phyloP scores from a whole-genome alignment of 2,329 filamentous ascomycete species.

The Aureobasidium subglaciale region DNA sequence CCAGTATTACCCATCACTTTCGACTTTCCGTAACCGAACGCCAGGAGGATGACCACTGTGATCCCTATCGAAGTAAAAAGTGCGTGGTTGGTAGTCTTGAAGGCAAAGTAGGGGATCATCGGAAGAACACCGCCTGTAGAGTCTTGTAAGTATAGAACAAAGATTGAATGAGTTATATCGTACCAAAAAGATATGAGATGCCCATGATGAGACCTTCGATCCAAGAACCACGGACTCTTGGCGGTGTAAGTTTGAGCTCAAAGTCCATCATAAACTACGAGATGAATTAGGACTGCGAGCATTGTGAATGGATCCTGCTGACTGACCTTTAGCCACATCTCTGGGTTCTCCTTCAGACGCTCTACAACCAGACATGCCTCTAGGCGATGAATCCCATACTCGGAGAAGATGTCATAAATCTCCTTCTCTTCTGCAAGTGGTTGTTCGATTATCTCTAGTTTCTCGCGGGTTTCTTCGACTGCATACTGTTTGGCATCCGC shows the following conservation, averaged over 20 bases:
- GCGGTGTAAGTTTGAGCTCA: not conserved
- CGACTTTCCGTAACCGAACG: conserved; percentile 45
- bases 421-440: not conserved
- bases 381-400: not conserved
- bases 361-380: not conserved
- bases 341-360: not conserved
- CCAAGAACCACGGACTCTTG: not conserved
- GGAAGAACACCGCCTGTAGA: conserved; percentile 36
- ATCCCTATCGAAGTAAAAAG: conserved; percentile 46
- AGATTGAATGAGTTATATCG: too few species aligned
- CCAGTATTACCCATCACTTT: conserved; percentile 1
- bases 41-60: conserved; percentile 42
- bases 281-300: too few species aligned
- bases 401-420: not conserved
- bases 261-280: not conserved
- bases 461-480: conserved; percentile 35
- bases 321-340: not conserved
- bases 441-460: not conserved
- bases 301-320: too few species aligned
- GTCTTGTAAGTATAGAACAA: too few species aligned
- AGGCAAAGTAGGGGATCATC: conserved; percentile 46
- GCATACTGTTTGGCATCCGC: conserved; percentile 50
- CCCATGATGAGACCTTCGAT: not conserved
- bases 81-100: conserved; percentile 32
- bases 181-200: not conserved